A percentile compares a stretch with the other conserved stretches of the same genome.
Conservation (phyloP, 2,329 filamentous ascomycete species). For the Beauveria asiatica region DNA sequence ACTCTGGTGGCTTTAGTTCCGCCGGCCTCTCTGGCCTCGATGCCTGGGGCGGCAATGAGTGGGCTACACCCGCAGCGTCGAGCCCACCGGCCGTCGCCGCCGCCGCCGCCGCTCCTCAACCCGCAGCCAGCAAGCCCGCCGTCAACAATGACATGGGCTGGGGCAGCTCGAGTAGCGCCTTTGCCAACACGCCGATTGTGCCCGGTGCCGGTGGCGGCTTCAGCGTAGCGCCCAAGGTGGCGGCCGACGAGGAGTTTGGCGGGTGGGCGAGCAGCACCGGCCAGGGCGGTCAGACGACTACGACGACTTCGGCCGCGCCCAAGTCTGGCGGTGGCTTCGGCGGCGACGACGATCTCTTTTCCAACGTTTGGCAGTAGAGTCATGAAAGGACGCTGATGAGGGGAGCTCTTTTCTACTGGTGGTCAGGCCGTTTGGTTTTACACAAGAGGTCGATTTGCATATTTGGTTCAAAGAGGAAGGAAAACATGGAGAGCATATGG, state of each 20-base stretch:
- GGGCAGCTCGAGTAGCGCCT: constrained; percentile 37
- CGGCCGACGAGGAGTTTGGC: constrained; percentile 90
- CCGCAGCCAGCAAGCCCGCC: constrained; percentile 20
- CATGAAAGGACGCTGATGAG: neutral
- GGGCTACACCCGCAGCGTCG: constrained; percentile 55
- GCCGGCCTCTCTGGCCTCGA: constrained; percentile 47
- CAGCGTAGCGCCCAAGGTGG: constrained; percentile 57
- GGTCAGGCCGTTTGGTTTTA: neutral
- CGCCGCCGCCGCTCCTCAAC: neutral
- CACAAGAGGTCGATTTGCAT: neutral
- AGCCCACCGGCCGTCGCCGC: constrained; percentile 44
- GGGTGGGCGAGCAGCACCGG: constrained; percentile 75
- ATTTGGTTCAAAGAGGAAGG: neutral
- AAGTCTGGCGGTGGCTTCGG: constrained; percentile 56
- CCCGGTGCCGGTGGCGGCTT: constrained; percentile 58
- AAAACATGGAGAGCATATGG: neutral
- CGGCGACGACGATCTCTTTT: constrained; percentile 79
- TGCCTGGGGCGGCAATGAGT: constrained; percentile 82
- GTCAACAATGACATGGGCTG: constrained; percentile 56
- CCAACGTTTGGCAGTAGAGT: constrained; percentile 84
- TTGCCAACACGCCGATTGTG: constrained; percentile 52
- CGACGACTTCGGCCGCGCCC: constrained; percentile 28
- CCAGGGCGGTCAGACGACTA: constrained; percentile 25
- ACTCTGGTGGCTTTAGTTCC: constrained; percentile 27
- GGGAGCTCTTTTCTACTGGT: neutral